Percentiles rank a stretch among this genome's conserved stretches.
phyloP scores from a whole-genome alignment of 2,329 filamentous ascomycete genomes.

The Cladobotryum protrusum region DNA sequence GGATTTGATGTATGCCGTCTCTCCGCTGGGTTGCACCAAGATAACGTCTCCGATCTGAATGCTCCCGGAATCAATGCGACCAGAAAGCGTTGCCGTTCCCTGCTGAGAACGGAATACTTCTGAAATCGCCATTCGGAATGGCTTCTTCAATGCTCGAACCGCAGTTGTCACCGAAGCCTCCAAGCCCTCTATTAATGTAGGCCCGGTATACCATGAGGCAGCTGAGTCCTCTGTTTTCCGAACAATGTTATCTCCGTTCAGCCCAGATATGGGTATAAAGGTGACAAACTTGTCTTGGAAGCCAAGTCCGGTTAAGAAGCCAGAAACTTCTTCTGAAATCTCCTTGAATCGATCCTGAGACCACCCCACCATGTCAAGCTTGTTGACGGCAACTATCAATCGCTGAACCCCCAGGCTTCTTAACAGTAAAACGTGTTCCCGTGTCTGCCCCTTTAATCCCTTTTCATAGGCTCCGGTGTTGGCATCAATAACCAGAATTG shows the following conservation, averaged over 20 bases:
- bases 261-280: conserved; percentile 84
- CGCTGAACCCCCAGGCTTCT: conserved; percentile 86
- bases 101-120: conserved; percentile 80
- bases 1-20: conserved; percentile 74
- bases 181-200: conserved; percentile 74
- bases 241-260: conserved; percentile 82
- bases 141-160: conserved; percentile 62
- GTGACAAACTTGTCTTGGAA: conserved; percentile 76
- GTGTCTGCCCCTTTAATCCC: conserved; percentile 86
- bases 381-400: conserved; percentile 89
- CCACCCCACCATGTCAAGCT: conserved; percentile 85
- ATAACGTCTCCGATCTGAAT: conserved; percentile 79
- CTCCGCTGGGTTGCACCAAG: conserved; percentile 71
- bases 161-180: conserved; percentile 72
- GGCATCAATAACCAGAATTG: conserved; percentile 88
- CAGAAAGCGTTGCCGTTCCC: conserved; percentile 78
- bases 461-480: conserved; percentile 88
- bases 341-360: conserved; percentile 75
- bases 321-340: conserved; percentile 74
- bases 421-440: conserved; percentile 84
- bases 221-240: conserved; percentile 47
- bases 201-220: conserved; percentile 73
- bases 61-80: conserved; percentile 77
- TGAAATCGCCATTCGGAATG: conserved; percentile 77
- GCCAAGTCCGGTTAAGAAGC: conserved; percentile 75